Percentiles rank a stretch among this genome's conserved stretches.
These are phyloP conservation scores for Beauveria caledonica DNA, from an alignment of 2,329 filamentous ascomycete genomes.

Conservation along the genomic window DNA sequence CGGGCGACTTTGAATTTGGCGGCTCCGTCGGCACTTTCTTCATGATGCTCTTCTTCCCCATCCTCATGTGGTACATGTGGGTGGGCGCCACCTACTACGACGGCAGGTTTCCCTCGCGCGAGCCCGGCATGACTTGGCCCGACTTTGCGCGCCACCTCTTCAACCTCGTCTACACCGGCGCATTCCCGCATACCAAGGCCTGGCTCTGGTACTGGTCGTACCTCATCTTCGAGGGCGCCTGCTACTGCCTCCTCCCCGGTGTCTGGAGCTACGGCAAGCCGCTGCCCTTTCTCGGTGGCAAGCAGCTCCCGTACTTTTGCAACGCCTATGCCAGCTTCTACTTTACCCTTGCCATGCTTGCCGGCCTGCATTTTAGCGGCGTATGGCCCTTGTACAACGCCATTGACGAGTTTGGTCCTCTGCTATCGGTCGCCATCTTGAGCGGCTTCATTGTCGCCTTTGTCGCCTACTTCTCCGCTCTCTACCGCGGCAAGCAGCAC, in stretches of 20 bases:
- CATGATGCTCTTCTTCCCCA: conserved; percentile 91
- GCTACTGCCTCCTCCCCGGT: conserved; percentile 81
- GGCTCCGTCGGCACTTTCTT: conserved; percentile 69
- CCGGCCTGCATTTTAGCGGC: conserved; percentile 71
- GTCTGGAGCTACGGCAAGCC: conserved; percentile 85
- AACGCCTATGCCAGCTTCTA: conserved; percentile 85
- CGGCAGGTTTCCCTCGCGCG: conserved; percentile 66
- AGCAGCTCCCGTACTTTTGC: conserved; percentile 91
- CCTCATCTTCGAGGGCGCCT: conserved; percentile 72
- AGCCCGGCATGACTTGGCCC: conserved; percentile 53
- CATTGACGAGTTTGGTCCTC: conserved; percentile 88
- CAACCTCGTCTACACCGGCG: conserved; percentile 69
- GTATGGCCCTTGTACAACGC: conserved; percentile 85
- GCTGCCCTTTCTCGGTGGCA: conserved; percentile 69
- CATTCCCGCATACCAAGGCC: conserved; percentile 72
- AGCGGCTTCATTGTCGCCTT: conserved; percentile 80
- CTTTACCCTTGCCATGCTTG: conserved; percentile 64
- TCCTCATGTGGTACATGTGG: conserved; percentile 99
- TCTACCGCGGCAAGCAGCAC: conserved; percentile 73
- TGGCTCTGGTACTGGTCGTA: conserved; percentile 96
- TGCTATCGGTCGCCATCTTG: conserved; percentile 87
- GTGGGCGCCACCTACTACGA: conserved; percentile 89
- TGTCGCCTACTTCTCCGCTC: conserved; percentile 78
- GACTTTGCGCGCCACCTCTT: conserved; percentile 68
- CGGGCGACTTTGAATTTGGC: conserved; percentile 72